Percentiles rank a stretch among this genome's conserved stretches.
These are phyloP conservation scores for Metschnikowia sp. DNA, from an alignment of 805 yeast species.

Conservation along the genomic window DNA sequence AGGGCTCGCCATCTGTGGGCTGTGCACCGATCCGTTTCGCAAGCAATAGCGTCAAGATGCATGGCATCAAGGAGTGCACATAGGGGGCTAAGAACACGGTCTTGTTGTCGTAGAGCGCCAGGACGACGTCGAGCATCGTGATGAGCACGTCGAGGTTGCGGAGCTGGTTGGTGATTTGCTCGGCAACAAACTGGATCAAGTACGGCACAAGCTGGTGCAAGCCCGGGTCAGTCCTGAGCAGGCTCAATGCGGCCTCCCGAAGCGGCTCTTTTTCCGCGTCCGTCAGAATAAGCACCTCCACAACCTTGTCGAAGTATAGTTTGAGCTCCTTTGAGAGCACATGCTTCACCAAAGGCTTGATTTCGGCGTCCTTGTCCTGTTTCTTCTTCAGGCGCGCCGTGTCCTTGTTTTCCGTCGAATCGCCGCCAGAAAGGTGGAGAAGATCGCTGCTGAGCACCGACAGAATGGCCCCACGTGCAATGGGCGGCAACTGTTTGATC, in stretches of 20 bases:
- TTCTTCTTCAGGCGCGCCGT: conserved; percentile 17
- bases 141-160: conserved; percentile 66
- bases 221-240: conserved; percentile 90
- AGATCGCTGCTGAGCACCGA: conserved; percentile 42
- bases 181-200: conserved; percentile 93
- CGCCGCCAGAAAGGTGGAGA: conserved; percentile 12
- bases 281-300: conserved; percentile 66
- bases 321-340: conserved; percentile 92
- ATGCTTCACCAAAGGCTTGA: conserved; percentile 91
- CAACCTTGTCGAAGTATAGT: conserved; percentile 86
- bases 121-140: conserved; percentile 85
- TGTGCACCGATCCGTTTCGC: conserved; percentile 82
- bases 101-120: conserved; percentile 77
- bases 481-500: conserved; percentile 72
- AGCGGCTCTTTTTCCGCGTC: conserved; percentile 55
- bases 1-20: conserved; percentile 27
- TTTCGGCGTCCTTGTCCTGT: conserved; percentile 48
- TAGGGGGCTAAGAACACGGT: conserved; percentile 91
- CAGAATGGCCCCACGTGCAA: conserved; percentile 75
- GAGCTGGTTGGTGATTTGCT: conserved; percentile 85
- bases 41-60: conserved; percentile 80
- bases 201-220: conserved; percentile 95
- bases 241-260: conserved; percentile 76
- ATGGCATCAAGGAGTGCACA: conserved; percentile 96
- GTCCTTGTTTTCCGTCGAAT: conserved; percentile 30